Evolutionary conservation across 2,329 filamentous ascomycete genomes (phyloP).

Genomic region (Monosporascus sp.): DNA sequence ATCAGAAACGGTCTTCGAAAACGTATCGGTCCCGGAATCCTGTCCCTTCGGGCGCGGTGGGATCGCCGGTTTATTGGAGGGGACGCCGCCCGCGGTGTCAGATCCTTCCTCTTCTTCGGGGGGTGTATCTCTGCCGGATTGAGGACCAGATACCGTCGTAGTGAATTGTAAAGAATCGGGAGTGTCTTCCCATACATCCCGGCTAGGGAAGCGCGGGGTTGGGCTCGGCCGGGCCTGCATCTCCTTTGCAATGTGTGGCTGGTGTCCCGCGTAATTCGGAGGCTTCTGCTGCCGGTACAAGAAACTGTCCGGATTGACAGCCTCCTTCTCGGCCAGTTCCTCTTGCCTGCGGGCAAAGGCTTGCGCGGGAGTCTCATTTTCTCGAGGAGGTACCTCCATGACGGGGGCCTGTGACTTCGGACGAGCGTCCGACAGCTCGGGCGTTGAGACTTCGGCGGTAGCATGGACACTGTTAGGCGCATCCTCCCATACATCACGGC

Average conservation of each 20-base stretch:
- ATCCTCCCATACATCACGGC: conserved; percentile 96
- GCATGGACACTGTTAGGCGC: conserved; percentile 78
- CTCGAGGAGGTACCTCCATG: conserved; percentile 28
- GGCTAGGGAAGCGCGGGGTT: conserved; percentile 77
- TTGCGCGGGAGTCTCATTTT: conserved; percentile 53
- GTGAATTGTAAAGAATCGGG: conserved; percentile 78
- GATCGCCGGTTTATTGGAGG: conserved; percentile 52
- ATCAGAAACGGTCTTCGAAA: conserved; percentile 40
- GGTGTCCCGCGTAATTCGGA: conserved; percentile 40
- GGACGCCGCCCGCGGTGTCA: conserved; percentile 27
- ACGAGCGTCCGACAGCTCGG: conserved; percentile 52
- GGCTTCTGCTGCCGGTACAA: conserved; percentile 46
- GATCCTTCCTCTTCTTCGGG: conserved; percentile 38
- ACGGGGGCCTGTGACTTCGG: conserved; percentile 33
- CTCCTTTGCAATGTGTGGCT: conserved; percentile 46
- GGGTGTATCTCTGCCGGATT: conserved; percentile 32
- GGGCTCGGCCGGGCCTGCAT: conserved; percentile 44
- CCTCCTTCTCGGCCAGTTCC: conserved; percentile 56
- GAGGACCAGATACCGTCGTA: conserved; percentile 61
- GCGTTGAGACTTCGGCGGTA: conserved; percentile 77
- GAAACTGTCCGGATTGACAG: conserved; percentile 42
- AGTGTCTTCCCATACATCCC: conserved; percentile 90
- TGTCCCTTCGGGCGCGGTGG: conserved; percentile 44
- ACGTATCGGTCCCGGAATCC: conserved; percentile 24
- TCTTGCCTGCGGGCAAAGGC: conserved; percentile 63